Base-by-base conservation (phyloP, 495 filamentous ascomycete genomes). In the Saxispiralis lemnorum region DNA sequence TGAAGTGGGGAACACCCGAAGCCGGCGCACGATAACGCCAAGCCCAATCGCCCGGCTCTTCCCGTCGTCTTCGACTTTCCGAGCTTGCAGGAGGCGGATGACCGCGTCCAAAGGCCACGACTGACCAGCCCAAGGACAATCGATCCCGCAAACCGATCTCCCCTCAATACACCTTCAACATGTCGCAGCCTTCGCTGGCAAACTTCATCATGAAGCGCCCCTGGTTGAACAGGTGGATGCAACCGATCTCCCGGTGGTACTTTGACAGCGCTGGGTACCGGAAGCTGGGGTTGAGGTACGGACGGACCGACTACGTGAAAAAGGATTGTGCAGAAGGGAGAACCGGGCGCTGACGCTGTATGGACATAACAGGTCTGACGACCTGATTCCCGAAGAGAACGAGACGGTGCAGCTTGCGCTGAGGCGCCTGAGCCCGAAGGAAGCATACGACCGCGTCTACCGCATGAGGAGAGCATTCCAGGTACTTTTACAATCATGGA, bases 401-500 rank as follows among this genome's bases (percentile, higher is more conserved):
- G 83, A 88, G 53, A 63, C 63, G 21, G 86, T 96, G 55, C 76
- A 86, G 61, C 68, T 75, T 51, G 89, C 89, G 41, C 71, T 97
- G 60, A 79, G 81, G 72, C 85, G 89, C 62, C 79, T 97, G 35
- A 74, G 83, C 31, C 71, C 81, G 49, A 86, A 92, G 72, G 83
- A 83, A 56, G 71, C 76, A 54, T 96, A 96, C 66, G 89, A 97
- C 70, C 88, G 89, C 64, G 76, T 95, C 59, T 96, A 81, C 76
- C 85, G 89, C 57, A 75, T 96, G 62, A 81, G 89, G 61, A 76
- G 89, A 61, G 92, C 89, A 54, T 80, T 88, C 67, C 89, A 96
- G 76, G 81, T 86, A 63, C 35, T n/a, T n/a, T n/a, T n/a, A 65
- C 33, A 30, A 33, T 44, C 21, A 31, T 31, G n/a, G 36, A 30